Conservation (phyloP, 768 basidiomycete genomes). For the Kwoniella newhampshirensis region DNA sequence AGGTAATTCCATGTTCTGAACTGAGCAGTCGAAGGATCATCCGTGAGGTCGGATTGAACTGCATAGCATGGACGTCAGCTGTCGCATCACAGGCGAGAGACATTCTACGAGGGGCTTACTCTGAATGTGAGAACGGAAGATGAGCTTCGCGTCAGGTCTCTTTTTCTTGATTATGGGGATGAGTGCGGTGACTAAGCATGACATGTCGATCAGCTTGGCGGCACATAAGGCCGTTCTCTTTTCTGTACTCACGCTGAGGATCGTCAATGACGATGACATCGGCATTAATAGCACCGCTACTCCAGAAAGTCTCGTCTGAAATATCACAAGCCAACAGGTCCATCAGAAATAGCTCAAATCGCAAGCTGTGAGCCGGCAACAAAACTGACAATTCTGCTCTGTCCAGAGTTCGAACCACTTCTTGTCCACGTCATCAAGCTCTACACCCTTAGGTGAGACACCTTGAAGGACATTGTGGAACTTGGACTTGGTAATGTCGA, state of each 20-base stretch:
- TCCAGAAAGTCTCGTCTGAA: conserved; percentile 66
- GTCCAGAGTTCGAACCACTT: conserved; percentile 72
- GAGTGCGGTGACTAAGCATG: conserved; percentile 68
- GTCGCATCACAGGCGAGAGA: conserved; percentile 54
- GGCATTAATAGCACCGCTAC: conserved; percentile 74
- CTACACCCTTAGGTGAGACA: conserved; percentile 74
- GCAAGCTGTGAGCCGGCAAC: not conserved
- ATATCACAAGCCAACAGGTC: not conserved
- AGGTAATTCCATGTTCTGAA: conserved; percentile 93
- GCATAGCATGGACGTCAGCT: not conserved
- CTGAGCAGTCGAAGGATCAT: conserved; percentile 76
- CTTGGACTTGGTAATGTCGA: conserved; percentile 69
- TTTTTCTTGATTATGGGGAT: conserved; percentile 87
- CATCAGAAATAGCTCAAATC: not conserved
- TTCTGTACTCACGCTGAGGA: conserved; percentile 50
- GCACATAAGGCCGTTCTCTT: conserved; percentile 50
- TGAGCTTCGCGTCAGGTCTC: conserved; percentile 78
- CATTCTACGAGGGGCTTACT: conserved; percentile 49
- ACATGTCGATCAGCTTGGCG: conserved; percentile 9
- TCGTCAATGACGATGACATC: conserved; percentile 75
- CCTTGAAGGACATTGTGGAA: conserved; percentile 69
- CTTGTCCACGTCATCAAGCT: conserved; percentile 75
- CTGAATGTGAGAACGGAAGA: conserved; percentile 95
- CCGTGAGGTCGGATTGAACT: conserved; percentile 69
- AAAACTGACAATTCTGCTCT: conserved; percentile 61